Evolutionary conservation across 495 filamentous ascomycete genomes (phyloP), one percentile per base, ranked within the genome.

Genomic region (Pseudevernia furfuracea): DNA sequence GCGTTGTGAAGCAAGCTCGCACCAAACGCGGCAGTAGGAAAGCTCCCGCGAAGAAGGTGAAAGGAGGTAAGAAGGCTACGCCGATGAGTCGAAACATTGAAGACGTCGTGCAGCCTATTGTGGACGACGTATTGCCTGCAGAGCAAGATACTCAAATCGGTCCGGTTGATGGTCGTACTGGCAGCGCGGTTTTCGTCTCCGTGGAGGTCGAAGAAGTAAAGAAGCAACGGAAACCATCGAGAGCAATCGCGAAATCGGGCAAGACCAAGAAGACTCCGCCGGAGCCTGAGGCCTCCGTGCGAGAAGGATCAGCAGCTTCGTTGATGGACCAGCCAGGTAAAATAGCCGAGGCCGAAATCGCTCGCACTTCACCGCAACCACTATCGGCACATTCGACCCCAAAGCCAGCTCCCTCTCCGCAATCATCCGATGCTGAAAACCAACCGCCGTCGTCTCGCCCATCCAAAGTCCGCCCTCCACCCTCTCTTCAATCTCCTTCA

Each of bases 371-470:
- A 14, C 60, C 49, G 36, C 49, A 30, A 48, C 32, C 39, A 53
- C 52, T 36, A 23, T 55, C 61, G 38, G 57, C 38, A 19, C 59
- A 58, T 10, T 44, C 48, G 34, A 71, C 69, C 36, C 63, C 59
- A 48, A 62, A 28, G 60, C 63, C 62, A 56, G 61, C 52, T 15
- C 58, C 52, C 4, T 89, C 89, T 14, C 85, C 86, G 0, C 88
- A 90, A 65, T 85, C 88, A 6, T 91, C 89, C n/a, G 86, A 92
- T 74, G 88, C 87, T 1, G 89, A 92, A 70, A 92, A 92, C 67
- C 84, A 81, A 23, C 88, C 88, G 1, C 89, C 88, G 5, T 86
- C 86, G 2, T 83, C 85, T 6, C 83, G 80, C 60, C 80, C 79
- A 4, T 77, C 80, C 57, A 70, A 67, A 71, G 74, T 71, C 21